Base-by-base conservation (phyloP, 345 rosid species). In the Fremontodendron californicum region DNA sequence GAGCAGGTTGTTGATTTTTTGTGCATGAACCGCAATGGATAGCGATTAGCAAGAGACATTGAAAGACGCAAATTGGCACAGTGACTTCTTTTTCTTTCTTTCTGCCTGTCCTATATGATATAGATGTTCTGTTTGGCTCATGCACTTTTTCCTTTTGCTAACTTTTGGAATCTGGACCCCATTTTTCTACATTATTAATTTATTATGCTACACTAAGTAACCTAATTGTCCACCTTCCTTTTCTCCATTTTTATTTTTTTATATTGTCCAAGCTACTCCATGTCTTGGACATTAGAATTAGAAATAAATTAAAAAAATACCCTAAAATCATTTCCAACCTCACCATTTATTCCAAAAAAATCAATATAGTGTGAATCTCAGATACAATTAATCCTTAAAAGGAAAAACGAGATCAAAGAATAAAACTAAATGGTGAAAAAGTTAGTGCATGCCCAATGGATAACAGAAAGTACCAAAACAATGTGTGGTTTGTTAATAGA, bases 151-250 rank as follows among this genome's bases (percentile, higher is more conserved):
- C 79, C 57, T 77, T 27, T 78, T 80, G 73, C 84, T 40, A 61
- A 29, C 77, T 75, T 69, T 73, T 29, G 71, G 89, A 82, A 82
- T 81, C 82, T 46, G 73, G 78, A 73, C 77, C 78, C 82, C 60
- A 19, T 5, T 71, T 21, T 21, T 49, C 37, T 13, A 18, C 2
- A 9, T 29, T 3, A 29, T n/a, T n/a, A n/a, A n/a, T n/a, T n/a
- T n/a, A n/a, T 48, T 29, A 49, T 48, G n/a, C 40, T 61, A 61
- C 62, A 23, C 13, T 23, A n/a, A 27, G 4, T 58, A 58, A 58
- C 16, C 68, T 21, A 73, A 72, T 55, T 12, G 60, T 67, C 80
- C 79, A 48, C 58, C 37, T 57, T 27, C 67, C 21, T 39, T 18
- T 37, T 18, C 33, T n/a, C 58, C 9, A 8, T n/a, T n/a, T n/a